Evolutionary conservation across 805 yeast species (phyloP), one percentile per base, ranked within the genome.

Genomic region (Priceomyces fermenticarens): DNA sequence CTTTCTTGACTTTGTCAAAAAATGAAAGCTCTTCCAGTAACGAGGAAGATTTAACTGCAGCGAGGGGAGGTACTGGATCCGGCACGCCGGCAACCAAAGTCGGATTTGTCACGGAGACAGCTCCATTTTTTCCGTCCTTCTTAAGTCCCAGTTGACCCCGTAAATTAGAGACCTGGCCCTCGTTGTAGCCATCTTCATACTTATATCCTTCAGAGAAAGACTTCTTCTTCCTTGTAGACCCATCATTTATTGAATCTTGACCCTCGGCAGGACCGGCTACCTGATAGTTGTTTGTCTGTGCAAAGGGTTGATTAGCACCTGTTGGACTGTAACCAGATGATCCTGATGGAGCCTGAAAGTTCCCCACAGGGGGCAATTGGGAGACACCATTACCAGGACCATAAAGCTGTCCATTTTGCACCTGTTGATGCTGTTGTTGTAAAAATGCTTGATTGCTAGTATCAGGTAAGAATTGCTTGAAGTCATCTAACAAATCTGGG

Each of bases 401-500:
- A 15, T 58, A 63, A 40, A 54, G 62, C 8, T 48, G 54, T 39
- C 48, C 45, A 43, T 52, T 47, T 16, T 45, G 54, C 3, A 45
- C 44, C 29, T 50, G 51, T 10, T 42, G 59, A 20, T 20, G 25
- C 26, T 35, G 45, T 28, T 45, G 56, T 29, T 43, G 45, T 35
- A 46, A 43, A 33, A 47, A 49, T 4, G 44, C 65, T 53, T 66
- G 63, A 47, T 68, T 73, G n/a, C 73, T 64, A 4, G 84, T 77
- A 54, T 91, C 98, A 2, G 99, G 99, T 62, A 93, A 74, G 60
- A 93, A 93, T 61, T 89, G 90, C 61, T 90, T 89, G 66, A 93
- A 93, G 58, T 95, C 99, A 51, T 89, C 96, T 47, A 93, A 69
- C 44, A 93, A 73, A 56, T 93, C 99, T 0, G 98, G 98, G 10